Conservation (phyloP, 768 basidiomycete species). For the Kwoniella europaea region DNA sequence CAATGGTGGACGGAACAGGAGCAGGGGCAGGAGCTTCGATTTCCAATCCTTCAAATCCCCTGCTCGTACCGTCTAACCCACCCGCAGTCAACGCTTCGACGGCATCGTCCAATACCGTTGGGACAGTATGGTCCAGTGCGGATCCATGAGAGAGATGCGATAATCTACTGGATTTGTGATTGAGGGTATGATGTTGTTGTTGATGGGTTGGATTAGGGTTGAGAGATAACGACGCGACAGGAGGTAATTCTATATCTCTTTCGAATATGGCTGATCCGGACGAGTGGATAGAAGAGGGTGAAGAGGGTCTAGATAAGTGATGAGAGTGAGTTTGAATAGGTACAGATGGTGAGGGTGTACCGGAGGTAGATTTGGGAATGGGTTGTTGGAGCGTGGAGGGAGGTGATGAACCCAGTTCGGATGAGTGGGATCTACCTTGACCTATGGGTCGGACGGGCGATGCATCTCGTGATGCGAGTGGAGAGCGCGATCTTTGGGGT, state of each 20-base stretch:
- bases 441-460: slow-evolving; percentile 17
- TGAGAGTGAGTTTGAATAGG: slow-evolving; percentile 25
- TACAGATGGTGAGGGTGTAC: slow-evolving; percentile 54
- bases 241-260: slow-evolving; percentile 73
- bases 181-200: slow-evolving; percentile 39
- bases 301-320: slow-evolving; percentile 50
- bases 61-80: slow-evolving; percentile 9
- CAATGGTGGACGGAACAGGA: slow-evolving; percentile 28
- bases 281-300: slow-evolving; percentile 63
- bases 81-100: slow-evolving; percentile 67
- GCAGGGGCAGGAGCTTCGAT: slow-evolving; percentile 51
- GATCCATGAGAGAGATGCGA: slow-evolving; percentile 64
- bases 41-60: slow-evolving; percentile 41
- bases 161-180: slow-evolving; percentile 49
- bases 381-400: slow-evolving; percentile 17
- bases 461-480: slow-evolving; percentile 18
- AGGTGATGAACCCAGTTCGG: slow-evolving; percentile 12
- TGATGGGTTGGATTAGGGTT: slow-evolving; percentile 38
- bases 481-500: slow-evolving; percentile 37
- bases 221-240: slow-evolving; percentile 50
- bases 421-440: slow-evolving; percentile 11
- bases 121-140: slow-evolving; percentile 67
- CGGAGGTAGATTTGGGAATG: slow-evolving; percentile 6
- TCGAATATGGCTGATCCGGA: slow-evolving; percentile 91
- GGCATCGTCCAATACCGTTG: slow-evolving; percentile 82